Evolutionary conservation across 345 rosid species (phyloP).

Genomic region (Erysimum cheiranthoides): DNA sequence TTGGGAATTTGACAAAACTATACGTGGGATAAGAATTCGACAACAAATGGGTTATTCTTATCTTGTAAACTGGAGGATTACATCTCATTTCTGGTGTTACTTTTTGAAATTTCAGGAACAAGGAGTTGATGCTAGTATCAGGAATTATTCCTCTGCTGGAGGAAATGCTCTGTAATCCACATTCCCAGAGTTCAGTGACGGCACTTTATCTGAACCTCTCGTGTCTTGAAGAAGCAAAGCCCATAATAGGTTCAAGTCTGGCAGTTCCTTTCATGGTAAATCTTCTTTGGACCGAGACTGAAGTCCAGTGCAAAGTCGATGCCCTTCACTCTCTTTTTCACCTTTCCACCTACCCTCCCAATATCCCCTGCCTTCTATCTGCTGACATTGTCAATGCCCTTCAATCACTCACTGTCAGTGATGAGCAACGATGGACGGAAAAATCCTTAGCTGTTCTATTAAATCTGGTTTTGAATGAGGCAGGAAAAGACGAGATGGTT

Average conservation of each 20-base stretch:
- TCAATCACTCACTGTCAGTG: constrained; percentile 64
- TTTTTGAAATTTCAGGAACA: constrained; percentile 62
- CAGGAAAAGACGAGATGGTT: constrained; percentile 79
- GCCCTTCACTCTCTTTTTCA: constrained; percentile 90
- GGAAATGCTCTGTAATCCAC: constrained; percentile 67
- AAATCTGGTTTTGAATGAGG: constrained; percentile 61
- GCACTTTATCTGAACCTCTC: constrained; percentile 94
- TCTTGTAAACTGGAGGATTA: neutral
- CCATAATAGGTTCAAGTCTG: constrained; percentile 71
- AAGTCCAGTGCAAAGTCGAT: constrained; percentile 81
- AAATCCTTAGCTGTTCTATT: constrained; percentile 78
- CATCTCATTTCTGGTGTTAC: constrained; percentile 23
- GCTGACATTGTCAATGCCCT: constrained; percentile 71
- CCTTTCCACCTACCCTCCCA: constrained; percentile 71
- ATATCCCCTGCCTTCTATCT: constrained; percentile 67
- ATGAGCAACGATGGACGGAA: constrained; percentile 73
- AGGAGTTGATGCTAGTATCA: constrained; percentile 79
- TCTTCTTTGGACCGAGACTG: constrained; percentile 65
- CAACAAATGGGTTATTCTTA: neutral
- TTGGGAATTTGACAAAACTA: neutral
- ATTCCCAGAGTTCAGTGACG: constrained; percentile 65
- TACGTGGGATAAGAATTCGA: neutral
- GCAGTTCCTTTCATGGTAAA: constrained; percentile 80
- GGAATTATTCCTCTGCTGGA: constrained; percentile 75
- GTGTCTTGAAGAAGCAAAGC: constrained; percentile 78